Conservation (phyloP, 1,139 yeast species). For the Trichomonascaceae sp. region DNA sequence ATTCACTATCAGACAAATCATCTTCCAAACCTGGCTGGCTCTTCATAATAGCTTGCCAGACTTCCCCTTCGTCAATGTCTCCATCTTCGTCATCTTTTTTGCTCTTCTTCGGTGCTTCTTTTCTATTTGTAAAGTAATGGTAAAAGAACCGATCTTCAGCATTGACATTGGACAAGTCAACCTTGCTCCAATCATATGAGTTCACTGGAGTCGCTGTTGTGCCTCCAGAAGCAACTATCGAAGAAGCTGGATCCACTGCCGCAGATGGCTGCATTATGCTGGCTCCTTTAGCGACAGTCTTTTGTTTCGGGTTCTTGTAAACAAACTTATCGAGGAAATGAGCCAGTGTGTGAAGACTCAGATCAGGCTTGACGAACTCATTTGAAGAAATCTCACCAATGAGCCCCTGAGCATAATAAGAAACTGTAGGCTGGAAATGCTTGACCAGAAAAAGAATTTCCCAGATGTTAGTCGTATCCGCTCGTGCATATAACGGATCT, state of each 20-base stretch:
- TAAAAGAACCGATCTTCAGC: conserved; percentile 90
- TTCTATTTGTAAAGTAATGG: conserved; percentile 72
- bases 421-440: conserved; percentile 91
- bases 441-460: conserved; percentile 65
- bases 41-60: conserved; percentile 83
- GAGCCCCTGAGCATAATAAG: conserved; percentile 78
- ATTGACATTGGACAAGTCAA: conserved; percentile 57
- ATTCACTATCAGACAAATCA: conserved; percentile 31
- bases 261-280: conserved; percentile 98
- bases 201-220: conserved; percentile 59
- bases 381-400: conserved; percentile 78
- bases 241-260: conserved; percentile 72
- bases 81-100: conserved; percentile 20
- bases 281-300: conserved; percentile 63
- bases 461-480: conserved; percentile 78
- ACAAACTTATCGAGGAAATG: conserved; percentile 96
- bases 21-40: conserved; percentile 69
- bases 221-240: conserved; percentile 55
- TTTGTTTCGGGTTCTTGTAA: conserved; percentile 84
- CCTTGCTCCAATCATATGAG: conserved; percentile 74
- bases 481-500: conserved; percentile 85
- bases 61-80: conserved; percentile 62
- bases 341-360: conserved; percentile 77
- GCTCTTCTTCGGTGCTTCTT: conserved; percentile 36
- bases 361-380: conserved; percentile 64